Conservation (phyloP, 768 basidiomycete species). For the Boletus rubescentipes region DNA sequence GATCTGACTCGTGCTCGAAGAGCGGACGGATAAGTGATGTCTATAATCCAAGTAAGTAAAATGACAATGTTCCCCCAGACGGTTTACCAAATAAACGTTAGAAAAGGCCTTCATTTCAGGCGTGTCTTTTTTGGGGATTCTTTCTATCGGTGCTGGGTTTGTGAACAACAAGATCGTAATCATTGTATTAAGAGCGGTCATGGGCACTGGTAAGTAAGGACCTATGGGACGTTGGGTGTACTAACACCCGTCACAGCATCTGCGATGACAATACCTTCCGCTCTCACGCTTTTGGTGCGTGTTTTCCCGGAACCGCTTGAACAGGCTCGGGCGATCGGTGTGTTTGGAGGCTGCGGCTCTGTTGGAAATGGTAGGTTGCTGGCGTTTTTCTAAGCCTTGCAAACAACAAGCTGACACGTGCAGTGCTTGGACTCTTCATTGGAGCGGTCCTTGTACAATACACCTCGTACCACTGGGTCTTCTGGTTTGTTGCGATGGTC, state of each 20-base stretch:
- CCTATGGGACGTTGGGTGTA: not conserved
- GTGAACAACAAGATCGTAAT: constrained; percentile 44
- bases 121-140: constrained; percentile 39
- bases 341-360: constrained; percentile 47
- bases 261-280: constrained; percentile 51
- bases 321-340: constrained; percentile 48
- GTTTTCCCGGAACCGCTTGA: constrained; percentile 47
- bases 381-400: not conserved
- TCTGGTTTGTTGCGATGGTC: constrained; percentile 47
- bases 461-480: constrained; percentile 49
- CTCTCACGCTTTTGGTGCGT: constrained; percentile 48
- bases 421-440: constrained; percentile 43
- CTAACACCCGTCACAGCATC: constrained; percentile 35
- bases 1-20: constrained; percentile 15
- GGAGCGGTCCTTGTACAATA: constrained; percentile 44
- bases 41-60: constrained; percentile 31
- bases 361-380: constrained; percentile 41
- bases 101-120: constrained; percentile 45
- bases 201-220: constrained; percentile 41
- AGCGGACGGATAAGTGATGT: constrained; percentile 28
- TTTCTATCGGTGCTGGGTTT: constrained; percentile 49
- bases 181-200: constrained; percentile 50
- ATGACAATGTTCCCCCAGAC: constrained; percentile 18
- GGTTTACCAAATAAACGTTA: constrained; percentile 33
- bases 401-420: not conserved